phyloP scores from a whole-genome alignment of 2,329 filamentous ascomycete species.

The Fusarium anguioides region DNA sequence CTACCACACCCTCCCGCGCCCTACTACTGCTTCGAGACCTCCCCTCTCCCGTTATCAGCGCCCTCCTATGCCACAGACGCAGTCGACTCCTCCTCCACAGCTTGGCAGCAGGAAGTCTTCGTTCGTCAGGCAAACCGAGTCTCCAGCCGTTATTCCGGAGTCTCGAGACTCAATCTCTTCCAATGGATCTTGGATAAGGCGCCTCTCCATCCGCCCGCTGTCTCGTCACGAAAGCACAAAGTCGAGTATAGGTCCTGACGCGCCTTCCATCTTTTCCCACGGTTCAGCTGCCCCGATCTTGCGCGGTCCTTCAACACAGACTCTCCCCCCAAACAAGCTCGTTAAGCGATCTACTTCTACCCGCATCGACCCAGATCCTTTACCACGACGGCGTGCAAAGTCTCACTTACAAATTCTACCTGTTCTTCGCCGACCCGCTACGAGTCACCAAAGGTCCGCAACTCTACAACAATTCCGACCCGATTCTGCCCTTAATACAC shows the following conservation, averaged over 20 bases:
- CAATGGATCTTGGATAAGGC: conserved; percentile 77
- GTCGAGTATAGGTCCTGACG: conserved; percentile 73
- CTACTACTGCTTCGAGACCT: conserved; percentile 50
- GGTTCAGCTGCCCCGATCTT: conserved; percentile 73
- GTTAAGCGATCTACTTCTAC: conserved; percentile 77
- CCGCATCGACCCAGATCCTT: conserved; percentile 57
- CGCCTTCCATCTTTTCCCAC: conserved; percentile 74
- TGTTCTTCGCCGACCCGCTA: conserved; percentile 77
- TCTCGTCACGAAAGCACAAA: conserved; percentile 73
- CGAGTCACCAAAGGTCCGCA: conserved; percentile 80
- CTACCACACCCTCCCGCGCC: conserved; percentile 46
- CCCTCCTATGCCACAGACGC: conserved; percentile 54
- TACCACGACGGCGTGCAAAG: conserved; percentile 62
- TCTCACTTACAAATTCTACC: conserved; percentile 73
- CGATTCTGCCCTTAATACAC: conserved; percentile 43
- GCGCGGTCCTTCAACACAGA: conserved; percentile 51
- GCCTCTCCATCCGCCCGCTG: conserved; percentile 73
- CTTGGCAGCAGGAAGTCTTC: conserved; percentile 56
- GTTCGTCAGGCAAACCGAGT: conserved; percentile 54
- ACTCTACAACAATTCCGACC: conserved; percentile 69
- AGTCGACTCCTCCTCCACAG: conserved; percentile 56
- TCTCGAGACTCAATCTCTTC: conserved; percentile 69
- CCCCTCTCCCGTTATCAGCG: conserved; percentile 54
- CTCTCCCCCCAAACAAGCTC: conserved; percentile 76
- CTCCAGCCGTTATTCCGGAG: conserved; percentile 54